These are phyloP conservation scores for Fusarium sacchari DNA, from an alignment of 2,329 filamentous ascomycete genomes.

Conservation along the genomic window DNA sequence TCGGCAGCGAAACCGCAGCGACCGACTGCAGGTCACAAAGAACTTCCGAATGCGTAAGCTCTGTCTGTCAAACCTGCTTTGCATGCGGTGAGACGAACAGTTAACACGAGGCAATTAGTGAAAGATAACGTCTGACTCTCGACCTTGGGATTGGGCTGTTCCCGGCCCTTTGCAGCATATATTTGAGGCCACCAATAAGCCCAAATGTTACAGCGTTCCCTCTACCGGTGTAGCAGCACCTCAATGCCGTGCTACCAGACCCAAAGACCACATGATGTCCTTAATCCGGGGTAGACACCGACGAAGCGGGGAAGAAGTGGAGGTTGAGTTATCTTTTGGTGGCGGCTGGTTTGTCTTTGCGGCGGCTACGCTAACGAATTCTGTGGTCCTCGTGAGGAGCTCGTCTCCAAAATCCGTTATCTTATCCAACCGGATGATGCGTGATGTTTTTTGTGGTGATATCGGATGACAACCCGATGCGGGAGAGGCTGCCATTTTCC, in stretches of 20 bases:
- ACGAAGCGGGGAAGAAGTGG: slow-evolving; percentile 14
- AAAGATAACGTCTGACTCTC: neutral
- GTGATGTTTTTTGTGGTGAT: neutral
- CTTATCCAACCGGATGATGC: slow-evolving; percentile 2
- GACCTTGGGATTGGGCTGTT: accelerated
- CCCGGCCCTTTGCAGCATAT: accelerated
- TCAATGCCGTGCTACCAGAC: neutral
- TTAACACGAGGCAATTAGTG: neutral
- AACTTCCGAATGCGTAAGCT: neutral
- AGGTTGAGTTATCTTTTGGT: neutral
- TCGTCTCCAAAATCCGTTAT: neutral
- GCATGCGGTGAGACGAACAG: neutral
- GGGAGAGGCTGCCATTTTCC: neutral
- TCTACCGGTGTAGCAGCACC: neutral
- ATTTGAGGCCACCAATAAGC: neutral
- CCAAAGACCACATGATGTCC: neutral
- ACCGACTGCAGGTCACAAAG: accelerated
- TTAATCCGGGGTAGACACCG: slow-evolving; percentile 13
- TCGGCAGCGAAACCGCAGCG: neutral
- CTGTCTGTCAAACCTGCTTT: accelerated
- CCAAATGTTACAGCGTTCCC: accelerated
- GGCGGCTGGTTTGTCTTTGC: neutral
- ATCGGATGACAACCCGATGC: slow-evolving; percentile 22
- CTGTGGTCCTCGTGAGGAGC: slow-evolving; percentile 2
- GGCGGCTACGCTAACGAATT: slow-evolving; percentile 30